These are phyloP conservation scores for Neonectria ditissima DNA, from an alignment of 2,329 filamentous ascomycete species.

Conservation along the genomic window DNA sequence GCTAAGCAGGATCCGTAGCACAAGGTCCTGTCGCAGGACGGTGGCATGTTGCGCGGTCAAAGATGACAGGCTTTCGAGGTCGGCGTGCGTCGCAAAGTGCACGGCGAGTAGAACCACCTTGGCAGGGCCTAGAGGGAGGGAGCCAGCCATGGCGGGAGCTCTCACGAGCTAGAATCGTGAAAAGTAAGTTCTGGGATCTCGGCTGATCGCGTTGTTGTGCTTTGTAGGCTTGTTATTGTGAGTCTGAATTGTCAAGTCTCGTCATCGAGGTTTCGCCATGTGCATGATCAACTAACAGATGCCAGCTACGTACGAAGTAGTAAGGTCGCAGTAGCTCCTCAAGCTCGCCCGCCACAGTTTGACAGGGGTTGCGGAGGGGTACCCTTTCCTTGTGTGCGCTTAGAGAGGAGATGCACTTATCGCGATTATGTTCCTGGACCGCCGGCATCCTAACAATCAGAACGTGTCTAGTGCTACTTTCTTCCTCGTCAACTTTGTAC, in stretches of 20 bases:
- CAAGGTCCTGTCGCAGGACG: constrained; percentile 71
- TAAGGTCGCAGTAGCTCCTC: constrained; percentile 9
- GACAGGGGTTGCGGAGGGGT: not conserved
- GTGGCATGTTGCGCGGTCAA: constrained; percentile 68
- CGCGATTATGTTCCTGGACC: not conserved
- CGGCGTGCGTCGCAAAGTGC: constrained; percentile 73
- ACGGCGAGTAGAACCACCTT: constrained; percentile 80
- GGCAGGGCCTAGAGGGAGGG: constrained; percentile 65
- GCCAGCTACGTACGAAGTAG: constrained; percentile 6
- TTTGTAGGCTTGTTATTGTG: not conserved
- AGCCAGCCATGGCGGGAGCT: constrained; percentile 40
- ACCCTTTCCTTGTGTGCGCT: not conserved
- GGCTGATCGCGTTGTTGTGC: not conserved
- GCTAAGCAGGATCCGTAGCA: constrained; percentile 80
- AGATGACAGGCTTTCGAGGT: constrained; percentile 71
- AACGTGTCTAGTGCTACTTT: not conserved
- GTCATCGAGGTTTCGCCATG: constrained; percentile 8
- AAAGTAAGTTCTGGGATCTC: not conserved
- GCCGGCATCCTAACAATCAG: constrained; percentile 2
- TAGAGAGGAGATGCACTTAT: constrained; percentile 17
- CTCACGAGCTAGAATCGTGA: not conserved
- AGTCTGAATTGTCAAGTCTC: constrained; percentile 1
- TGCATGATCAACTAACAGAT: constrained; percentile 12
- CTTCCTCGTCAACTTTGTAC: constrained; percentile 11
- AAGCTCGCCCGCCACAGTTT: not conserved